These are phyloP conservation scores for Oidium heveae DNA, from an alignment of 2,329 filamentous ascomycete species.

Conservation along the genomic window DNA sequence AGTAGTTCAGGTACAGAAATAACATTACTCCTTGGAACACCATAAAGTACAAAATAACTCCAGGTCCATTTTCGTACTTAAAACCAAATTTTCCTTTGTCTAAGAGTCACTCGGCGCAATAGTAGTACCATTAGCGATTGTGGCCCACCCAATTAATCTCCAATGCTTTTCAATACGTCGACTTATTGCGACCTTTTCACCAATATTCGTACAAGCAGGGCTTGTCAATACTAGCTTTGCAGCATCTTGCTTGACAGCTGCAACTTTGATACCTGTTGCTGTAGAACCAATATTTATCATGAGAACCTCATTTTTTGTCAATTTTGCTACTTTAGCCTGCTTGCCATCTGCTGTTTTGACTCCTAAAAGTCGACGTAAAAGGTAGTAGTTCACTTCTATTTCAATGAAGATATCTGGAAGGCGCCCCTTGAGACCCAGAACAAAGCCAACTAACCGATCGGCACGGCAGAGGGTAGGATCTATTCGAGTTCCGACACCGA, in stretches of 20 bases:
- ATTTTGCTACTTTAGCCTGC: conserved; percentile 96
- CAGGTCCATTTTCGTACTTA: too few species aligned
- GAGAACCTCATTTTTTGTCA: conserved; percentile 94
- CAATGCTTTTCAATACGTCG: conserved; percentile 98
- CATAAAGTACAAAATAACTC: too few species aligned
- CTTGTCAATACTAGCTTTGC: conserved; percentile 83
- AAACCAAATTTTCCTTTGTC: background rate
- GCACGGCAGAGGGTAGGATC: conserved; percentile 96
- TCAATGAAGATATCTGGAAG: conserved; percentile 95
- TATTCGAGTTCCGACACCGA: conserved; percentile 92
- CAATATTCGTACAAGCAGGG: conserved; percentile 87
- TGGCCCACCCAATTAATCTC: conserved; percentile 82
- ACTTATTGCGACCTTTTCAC: conserved; percentile 90
- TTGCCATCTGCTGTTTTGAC: conserved; percentile 96
- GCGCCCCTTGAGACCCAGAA: conserved; percentile 78
- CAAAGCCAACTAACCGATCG: conserved; percentile 95
- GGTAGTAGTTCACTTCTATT: conserved; percentile 98
- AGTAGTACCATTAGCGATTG: conserved; percentile 17
- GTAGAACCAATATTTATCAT: conserved; percentile 99
- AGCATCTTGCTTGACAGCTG: conserved; percentile 91
- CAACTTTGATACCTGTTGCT: conserved; percentile 88
- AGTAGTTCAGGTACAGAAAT: too few species aligned
- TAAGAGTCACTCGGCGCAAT: conserved; percentile 13
- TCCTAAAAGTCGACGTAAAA: conserved; percentile 78
- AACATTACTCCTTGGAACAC: too few species aligned